Conservation (phyloP, 441 rosid genomes). For the Arabidopsis lyrata region DNA sequence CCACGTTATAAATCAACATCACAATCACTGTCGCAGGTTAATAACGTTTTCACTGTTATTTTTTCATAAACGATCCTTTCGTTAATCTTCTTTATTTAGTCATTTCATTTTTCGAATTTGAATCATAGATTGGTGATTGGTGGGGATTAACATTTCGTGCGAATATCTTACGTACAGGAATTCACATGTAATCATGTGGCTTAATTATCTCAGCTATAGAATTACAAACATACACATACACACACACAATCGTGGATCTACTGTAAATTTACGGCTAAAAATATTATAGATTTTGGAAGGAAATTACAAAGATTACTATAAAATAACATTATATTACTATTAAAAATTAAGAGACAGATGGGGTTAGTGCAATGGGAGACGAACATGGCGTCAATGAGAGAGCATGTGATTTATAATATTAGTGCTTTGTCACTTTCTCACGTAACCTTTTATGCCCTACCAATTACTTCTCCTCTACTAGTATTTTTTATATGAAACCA, state of each 20-base stretch:
- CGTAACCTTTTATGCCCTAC: slow-evolving; percentile 42
- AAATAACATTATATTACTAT: not conserved
- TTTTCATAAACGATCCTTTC: not conserved
- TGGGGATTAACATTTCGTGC: slow-evolving; percentile 6
- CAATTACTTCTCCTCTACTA: slow-evolving; percentile 35
- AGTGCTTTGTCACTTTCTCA: slow-evolving; percentile 48
- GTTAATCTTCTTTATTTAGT: slow-evolving; percentile 15
- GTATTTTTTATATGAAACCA: slow-evolving; percentile 5
- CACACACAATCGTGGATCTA: slow-evolving; percentile 7
- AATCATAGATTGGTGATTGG: slow-evolving; percentile 15
- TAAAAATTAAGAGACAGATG: slow-evolving; percentile 38
- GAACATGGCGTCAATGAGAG: slow-evolving; percentile 46
- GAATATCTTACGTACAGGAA: not conserved
- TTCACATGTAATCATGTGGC: slow-evolving; percentile 25
- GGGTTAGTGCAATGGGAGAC: slow-evolving; percentile 38
- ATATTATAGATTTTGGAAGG: not conserved
- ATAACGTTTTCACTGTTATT: slow-evolving; percentile 35
- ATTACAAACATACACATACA: not conserved
- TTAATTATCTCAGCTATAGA: slow-evolving; percentile 3
- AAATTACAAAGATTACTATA: not conserved
- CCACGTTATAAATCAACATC: slow-evolving; percentile 43
- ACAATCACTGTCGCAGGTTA: not conserved
- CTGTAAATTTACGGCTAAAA: not conserved
- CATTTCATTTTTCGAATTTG: slow-evolving; percentile 7
- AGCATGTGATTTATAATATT: slow-evolving; percentile 42